phyloP scores from a whole-genome alignment of 1,139 yeast species.

The Pichia sp. region DNA sequence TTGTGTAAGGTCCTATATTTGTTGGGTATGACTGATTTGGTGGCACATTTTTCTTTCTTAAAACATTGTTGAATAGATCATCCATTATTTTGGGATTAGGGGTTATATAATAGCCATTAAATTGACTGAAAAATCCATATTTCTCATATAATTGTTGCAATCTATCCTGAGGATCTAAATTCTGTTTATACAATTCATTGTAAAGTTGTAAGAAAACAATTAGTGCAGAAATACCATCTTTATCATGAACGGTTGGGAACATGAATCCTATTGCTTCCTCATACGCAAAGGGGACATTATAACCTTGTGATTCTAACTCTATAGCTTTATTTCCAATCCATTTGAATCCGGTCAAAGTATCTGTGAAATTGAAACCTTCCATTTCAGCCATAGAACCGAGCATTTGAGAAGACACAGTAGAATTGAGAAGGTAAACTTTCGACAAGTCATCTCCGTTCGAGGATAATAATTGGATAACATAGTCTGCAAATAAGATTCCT shows the following conservation, averaged over 20 bases:
- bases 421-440: constrained; percentile 61
- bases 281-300: constrained; percentile 74
- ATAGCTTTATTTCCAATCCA: constrained; percentile 94
- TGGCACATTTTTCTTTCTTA: constrained; percentile 31
- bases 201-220: constrained; percentile 70
- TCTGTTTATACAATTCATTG: constrained; percentile 37
- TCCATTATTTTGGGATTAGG: constrained; percentile 44
- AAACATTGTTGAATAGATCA: constrained; percentile 35
- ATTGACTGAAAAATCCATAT: constrained; percentile 77
- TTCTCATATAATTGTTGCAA: constrained; percentile 51
- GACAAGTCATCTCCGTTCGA: constrained; percentile 22
- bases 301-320: constrained; percentile 59
- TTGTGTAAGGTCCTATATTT: constrained; percentile 45
- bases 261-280: constrained; percentile 97
- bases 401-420: constrained; percentile 88
- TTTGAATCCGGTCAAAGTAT: constrained; percentile 91
- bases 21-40: constrained; percentile 6
- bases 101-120: constrained; percentile 78
- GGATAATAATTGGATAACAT: constrained; percentile 32
- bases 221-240: constrained; percentile 87
- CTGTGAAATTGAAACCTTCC: constrained; percentile 58
- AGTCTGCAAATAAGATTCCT: constrained; percentile 76
- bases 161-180: constrained; percentile 37
- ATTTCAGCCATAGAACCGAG: constrained; percentile 59
- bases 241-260: constrained; percentile 83